phyloP scores from a whole-genome alignment of 2,329 filamentous ascomycete species.

The Colletotrichum caudatum region DNA sequence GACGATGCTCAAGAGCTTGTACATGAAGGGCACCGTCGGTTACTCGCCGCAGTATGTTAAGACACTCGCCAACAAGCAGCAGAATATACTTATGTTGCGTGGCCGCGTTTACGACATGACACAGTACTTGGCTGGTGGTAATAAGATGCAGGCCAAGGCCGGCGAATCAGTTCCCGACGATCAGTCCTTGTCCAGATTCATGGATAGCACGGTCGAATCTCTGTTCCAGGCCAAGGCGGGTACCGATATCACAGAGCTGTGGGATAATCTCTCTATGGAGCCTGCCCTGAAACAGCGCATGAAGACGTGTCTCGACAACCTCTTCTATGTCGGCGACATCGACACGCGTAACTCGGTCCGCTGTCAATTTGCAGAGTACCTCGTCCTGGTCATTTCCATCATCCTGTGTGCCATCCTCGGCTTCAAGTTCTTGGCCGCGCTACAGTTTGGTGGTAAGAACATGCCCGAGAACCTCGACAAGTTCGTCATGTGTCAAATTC shows the following conservation, averaged over 20 bases:
- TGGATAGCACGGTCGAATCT: constrained; percentile 78
- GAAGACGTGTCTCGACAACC: constrained; percentile 87
- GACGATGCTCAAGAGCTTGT: constrained; percentile 79
- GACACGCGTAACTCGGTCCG: constrained; percentile 89
- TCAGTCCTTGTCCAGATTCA: constrained; percentile 77
- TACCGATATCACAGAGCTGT: constrained; percentile 84
- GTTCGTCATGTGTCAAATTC: constrained; percentile 97
- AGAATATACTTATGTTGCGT: constrained; percentile 82
- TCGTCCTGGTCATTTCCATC: constrained; percentile 86
- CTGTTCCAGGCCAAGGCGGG: constrained; percentile 84
- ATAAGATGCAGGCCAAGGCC: constrained; percentile 68
- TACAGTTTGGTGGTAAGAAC: constrained; percentile 93
- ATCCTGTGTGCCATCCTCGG: constrained; percentile 84
- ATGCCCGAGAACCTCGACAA: constrained; percentile 97
- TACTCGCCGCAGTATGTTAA: constrained; percentile 83
- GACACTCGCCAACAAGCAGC: constrained; percentile 72
- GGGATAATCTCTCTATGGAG: constrained; percentile 76
- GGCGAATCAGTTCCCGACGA: constrained; percentile 62
- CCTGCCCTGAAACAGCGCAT: constrained; percentile 71
- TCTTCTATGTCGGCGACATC: constrained; percentile 93
- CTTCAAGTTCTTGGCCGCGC: constrained; percentile 96
- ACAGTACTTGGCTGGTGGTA: constrained; percentile 82
- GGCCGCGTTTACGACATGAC: constrained; percentile 90
- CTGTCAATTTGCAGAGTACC: constrained; percentile 90
- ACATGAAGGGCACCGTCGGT: constrained; percentile 88